Evolutionary conservation across 108 stramenopile genomes (phyloP), one percentile per base, ranked within the genome.

Genomic region (Epipyxis sp.): DNA sequence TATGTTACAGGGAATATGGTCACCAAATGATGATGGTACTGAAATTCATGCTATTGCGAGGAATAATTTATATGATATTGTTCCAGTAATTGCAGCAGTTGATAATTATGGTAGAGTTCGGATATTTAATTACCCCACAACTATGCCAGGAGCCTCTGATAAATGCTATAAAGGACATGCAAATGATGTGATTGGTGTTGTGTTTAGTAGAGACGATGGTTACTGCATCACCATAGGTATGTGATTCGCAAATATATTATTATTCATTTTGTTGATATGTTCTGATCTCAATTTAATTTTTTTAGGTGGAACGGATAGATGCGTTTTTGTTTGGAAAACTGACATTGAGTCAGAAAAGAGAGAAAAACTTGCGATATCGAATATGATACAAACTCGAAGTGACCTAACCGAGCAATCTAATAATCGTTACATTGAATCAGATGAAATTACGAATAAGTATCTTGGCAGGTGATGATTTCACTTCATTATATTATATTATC

Each of bases 1-100:
- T n/a, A n/a, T n/a, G n/a, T n/a, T 20, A 1, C 80, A 83, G 50
- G 87, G 87, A n/a, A 69, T 81, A 45, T 85, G 80, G 84, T 1
- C 67, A n/a, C 3, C 32, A 46, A 57, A 1, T 29, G 27, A 27
- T 27, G 32, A 74, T 27, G 6, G 16, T 13, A 27, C 71, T 37
- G 71, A 74, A 10, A 27, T 74, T 27, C 13, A 34, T 37, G 71
- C 71, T 3, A 42, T 57, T 32, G 3, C n/a, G 6, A 37, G 6
- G n/a, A 43, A 37, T 27, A 13, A 74, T 37, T 20, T 6, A 10
- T 74, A 27, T 34, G 10, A 57, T 10, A 57, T 42, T 27, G 71
- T 74, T 16, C 71, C 71, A 34, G 80, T 86, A 6, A 35, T 90
- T 13, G 85, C 84, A 0, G 54, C 69, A 16, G 86, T 77, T 0